These are phyloP conservation scores for Quercus glauca DNA, from an alignment of 306 rosid species.

Conservation along the genomic window DNA sequence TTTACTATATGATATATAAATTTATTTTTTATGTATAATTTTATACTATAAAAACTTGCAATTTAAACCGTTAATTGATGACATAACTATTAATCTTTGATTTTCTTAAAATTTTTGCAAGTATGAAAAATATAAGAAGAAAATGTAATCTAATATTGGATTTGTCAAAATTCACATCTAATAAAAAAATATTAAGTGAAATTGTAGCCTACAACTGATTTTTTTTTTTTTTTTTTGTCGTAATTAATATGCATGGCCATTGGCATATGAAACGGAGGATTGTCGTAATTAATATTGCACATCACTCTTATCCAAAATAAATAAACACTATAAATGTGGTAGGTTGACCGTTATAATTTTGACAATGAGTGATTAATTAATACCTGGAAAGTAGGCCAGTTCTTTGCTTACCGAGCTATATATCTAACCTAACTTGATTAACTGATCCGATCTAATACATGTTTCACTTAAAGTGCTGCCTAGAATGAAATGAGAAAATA, in stretches of 20 bases:
- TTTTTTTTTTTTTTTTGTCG: too few relatives aligned
- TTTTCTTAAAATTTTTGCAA: too few relatives aligned
- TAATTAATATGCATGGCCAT: too few relatives aligned
- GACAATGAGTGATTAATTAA: background rate
- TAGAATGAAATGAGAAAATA: background rate
- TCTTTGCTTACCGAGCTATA: background rate
- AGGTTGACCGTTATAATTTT: background rate
- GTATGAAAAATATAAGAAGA: too few relatives aligned
- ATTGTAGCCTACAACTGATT: too few relatives aligned
- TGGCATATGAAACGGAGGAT: background rate
- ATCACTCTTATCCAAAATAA: background rate
- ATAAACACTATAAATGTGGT: background rate
- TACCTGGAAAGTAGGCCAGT: background rate
- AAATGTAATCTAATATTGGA: too few relatives aligned
- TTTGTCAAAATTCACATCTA: too few relatives aligned
- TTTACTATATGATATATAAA: too few relatives aligned
- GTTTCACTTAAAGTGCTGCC: background rate
- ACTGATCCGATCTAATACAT: background rate
- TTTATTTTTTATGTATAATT: too few relatives aligned
- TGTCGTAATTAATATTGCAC: conserved; percentile 1
- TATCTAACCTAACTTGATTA: background rate
- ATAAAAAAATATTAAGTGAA: too few relatives aligned
- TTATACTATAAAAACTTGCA: too few relatives aligned
- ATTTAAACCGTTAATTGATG: too few relatives aligned
- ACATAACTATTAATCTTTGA: accelerated